A percentile compares a stretch with the other conserved stretches of the same genome.
Conservation (phyloP, 192 early-diverging fungal genomes). For the Podila minutissima region DNA sequence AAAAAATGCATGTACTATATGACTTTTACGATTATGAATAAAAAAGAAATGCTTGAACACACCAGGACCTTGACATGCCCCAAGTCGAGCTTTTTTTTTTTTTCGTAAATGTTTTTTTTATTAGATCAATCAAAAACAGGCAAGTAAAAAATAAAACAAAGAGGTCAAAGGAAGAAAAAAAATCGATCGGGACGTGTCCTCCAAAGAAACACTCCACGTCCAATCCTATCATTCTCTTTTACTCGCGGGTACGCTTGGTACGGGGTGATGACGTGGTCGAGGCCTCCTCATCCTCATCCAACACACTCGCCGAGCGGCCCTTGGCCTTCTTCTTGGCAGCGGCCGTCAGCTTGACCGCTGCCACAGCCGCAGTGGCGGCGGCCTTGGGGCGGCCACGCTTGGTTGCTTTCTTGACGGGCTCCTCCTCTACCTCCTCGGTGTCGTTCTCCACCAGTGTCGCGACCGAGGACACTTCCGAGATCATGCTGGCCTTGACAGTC, state of each 20-base stretch:
- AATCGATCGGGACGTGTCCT: too few species aligned
- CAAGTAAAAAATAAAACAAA: too few species aligned
- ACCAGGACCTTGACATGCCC: neutral
- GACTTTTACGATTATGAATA: neutral
- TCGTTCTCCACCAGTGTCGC: slow-evolving; percentile 37
- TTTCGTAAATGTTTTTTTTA: too few species aligned
- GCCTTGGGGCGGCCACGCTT: slow-evolving; percentile 42
- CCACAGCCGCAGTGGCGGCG: slow-evolving; percentile 1
- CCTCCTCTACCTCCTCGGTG: slow-evolving; percentile 5
- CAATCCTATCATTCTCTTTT: neutral
- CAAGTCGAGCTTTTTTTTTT: too few species aligned
- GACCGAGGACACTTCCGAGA: slow-evolving; percentile 33
- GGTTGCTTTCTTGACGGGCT: slow-evolving; percentile 25
- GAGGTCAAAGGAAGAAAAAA: too few species aligned
- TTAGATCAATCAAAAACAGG: too few species aligned
- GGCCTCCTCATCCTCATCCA: slow-evolving; percentile 34
- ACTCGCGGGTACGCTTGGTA: slow-evolving; percentile 40
- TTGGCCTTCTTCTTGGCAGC: slow-evolving; percentile 42
- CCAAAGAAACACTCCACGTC: too few species aligned
- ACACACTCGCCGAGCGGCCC: slow-evolving; percentile 28
- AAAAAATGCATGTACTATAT: neutral
- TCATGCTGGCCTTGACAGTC: slow-evolving; percentile 1
- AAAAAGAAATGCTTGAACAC: neutral
- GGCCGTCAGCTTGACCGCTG: slow-evolving; percentile 17
- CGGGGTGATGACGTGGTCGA: slow-evolving; percentile 16